Conservation (phyloP, 306 rosid species). For the Mimosa pudica region DNA sequence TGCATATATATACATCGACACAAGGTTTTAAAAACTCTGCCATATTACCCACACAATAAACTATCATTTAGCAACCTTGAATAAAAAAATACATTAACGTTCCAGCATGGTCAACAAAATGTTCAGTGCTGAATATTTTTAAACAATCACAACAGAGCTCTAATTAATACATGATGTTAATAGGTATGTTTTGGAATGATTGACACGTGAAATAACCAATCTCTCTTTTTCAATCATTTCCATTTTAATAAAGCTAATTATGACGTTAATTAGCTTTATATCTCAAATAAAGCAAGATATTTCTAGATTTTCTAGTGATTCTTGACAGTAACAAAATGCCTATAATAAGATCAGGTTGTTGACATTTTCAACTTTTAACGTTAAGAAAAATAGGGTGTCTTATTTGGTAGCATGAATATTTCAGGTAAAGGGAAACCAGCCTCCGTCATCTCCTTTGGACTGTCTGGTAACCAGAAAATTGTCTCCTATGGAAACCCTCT, state of each 20-base stretch:
- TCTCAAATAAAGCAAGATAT: slow-evolving; percentile 5
- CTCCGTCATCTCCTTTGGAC: not conserved
- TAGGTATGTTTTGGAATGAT: not conserved
- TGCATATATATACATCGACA: not conserved
- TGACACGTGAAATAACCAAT: not conserved
- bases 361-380: slow-evolving; percentile 10
- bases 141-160: slow-evolving; percentile 7
- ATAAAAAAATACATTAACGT: slow-evolving; percentile 8
- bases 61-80: slow-evolving; percentile 5
- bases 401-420: not conserved
- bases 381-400: not conserved
- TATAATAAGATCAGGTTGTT: slow-evolving; percentile 7
- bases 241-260: not conserved
- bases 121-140: slow-evolving; percentile 1
- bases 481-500: not conserved
- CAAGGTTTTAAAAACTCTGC: not conserved
- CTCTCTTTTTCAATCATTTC: slow-evolving; percentile 11
- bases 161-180: not conserved
- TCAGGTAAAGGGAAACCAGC: not conserved
- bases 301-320: not conserved
- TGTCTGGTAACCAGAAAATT: not conserved
- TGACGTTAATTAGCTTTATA: not conserved
- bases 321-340: slow-evolving; percentile 3
- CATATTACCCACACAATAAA: slow-evolving; percentile 23
- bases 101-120: not conserved